A percentile compares a stretch with the other conserved stretches of the same genome.
These are phyloP conservation scores for Knufia petricola DNA, from an alignment of 2,329 filamentous ascomycete species.

Conservation along the genomic window DNA sequence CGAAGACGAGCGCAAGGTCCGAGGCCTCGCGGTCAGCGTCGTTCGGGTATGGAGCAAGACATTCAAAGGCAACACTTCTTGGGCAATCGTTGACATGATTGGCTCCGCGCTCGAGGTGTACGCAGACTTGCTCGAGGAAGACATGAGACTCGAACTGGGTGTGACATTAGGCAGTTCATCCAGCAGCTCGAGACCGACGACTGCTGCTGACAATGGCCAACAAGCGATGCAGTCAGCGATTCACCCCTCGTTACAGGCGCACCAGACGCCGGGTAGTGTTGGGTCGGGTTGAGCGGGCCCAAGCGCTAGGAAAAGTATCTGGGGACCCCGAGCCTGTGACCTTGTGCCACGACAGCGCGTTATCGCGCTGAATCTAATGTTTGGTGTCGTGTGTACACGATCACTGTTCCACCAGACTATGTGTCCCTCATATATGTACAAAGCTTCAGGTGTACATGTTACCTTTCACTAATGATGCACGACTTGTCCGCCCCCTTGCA, in stretches of 20 bases:
- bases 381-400: no score
- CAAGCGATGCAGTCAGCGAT: neutral
- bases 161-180: neutral
- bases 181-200: neutral
- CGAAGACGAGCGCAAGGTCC: constrained; percentile 35
- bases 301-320: no score
- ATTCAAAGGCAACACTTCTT: constrained; percentile 42
- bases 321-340: no score
- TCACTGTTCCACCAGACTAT: no score
- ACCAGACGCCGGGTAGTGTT: neutral
- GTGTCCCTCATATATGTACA: no score
- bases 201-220: neutral
- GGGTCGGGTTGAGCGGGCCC: neutral
- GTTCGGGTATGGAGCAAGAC: constrained; percentile 41
- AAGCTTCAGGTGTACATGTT: no score
- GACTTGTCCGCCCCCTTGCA: no score
- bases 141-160: constrained; percentile 11
- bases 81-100: constrained; percentile 41
- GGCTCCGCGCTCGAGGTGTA: constrained; percentile 39
- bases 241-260: neutral
- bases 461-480: no score
- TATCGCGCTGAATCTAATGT: no score
- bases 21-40: constrained; percentile 39
- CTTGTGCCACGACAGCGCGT: no score
- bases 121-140: constrained; percentile 35